Conservation (phyloP, 108 stramenopile genomes). For the Fragilaria crotonensis region DNA sequence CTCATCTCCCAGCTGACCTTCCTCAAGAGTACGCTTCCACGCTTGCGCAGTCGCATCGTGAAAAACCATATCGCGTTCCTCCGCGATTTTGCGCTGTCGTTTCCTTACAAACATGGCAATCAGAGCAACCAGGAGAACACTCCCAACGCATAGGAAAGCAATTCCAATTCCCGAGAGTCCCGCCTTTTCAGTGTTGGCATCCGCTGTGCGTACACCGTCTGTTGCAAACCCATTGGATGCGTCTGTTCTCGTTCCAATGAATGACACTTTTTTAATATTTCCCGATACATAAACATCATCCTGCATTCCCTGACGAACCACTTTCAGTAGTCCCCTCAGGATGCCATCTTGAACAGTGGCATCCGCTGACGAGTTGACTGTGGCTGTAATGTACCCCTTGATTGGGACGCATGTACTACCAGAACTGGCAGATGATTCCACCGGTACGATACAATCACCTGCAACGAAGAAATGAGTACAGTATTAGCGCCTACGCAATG, state of each 20-base stretch:
- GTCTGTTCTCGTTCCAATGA: not conserved
- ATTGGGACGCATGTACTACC: not conserved
- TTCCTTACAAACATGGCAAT: not conserved
- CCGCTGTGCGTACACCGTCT: not conserved
- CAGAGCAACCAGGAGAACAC: not conserved
- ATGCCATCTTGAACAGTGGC: not conserved
- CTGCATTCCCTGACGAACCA: constrained; percentile 5
- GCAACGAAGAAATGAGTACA: too few relatives aligned
- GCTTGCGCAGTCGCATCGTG: not conserved
- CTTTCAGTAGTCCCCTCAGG: not conserved
- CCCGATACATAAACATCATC: constrained; percentile 1
- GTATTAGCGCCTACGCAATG: too few relatives aligned
- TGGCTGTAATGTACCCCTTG: constrained; percentile 5
- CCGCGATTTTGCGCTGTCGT: not conserved
- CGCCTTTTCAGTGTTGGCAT: not conserved
- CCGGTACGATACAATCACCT: constrained; percentile 1
- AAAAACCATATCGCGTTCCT: not conserved
- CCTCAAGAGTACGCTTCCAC: not conserved
- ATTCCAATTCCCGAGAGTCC: not conserved
- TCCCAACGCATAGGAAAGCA: not conserved
- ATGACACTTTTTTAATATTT: constrained; percentile 7
- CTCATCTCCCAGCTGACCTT: not conserved
- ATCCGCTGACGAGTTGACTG: not conserved
- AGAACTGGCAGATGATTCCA: not conserved
- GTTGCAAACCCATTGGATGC: not conserved